Percentiles rank a stretch among this genome's conserved stretches.
Evolutionary conservation across 352 stramenopile species (phyloP).

Genomic region (Pseudoperonospora humuli): DNA sequence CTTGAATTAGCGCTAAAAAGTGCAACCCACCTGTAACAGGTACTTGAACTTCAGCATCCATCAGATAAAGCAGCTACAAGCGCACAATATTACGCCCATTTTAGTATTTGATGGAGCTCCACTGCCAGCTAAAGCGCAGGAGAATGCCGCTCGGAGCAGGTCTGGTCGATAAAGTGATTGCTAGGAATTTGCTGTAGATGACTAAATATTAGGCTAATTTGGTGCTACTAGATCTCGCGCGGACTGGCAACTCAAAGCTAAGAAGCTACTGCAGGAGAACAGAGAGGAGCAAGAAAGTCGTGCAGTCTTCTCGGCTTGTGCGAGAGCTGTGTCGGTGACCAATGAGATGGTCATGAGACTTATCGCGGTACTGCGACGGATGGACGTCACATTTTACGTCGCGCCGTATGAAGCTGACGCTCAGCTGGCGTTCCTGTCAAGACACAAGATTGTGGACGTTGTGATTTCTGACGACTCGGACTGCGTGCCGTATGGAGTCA

Average conservation of each 20-base stretch:
- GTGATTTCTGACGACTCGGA: slow-evolving; percentile 97
- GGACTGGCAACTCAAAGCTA: slow-evolving; percentile 38
- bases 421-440: slow-evolving; percentile 92
- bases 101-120: slow-evolving; percentile 92
- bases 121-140: slow-evolving; percentile 79
- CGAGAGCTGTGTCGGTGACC: slow-evolving; percentile 51
- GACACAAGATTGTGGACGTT: slow-evolving; percentile 82
- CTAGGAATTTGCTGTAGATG: slow-evolving; percentile 2
- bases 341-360: slow-evolving; percentile 73
- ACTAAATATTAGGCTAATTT: not conserved
- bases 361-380: slow-evolving; percentile 44
- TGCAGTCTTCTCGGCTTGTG: slow-evolving; percentile 26
- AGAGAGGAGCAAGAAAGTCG: slow-evolving; percentile 16
- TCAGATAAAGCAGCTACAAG: slow-evolving; percentile 82
- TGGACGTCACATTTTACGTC: slow-evolving; percentile 89
- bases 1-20: slow-evolving; percentile 21
- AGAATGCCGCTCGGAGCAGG: slow-evolving; percentile 45
- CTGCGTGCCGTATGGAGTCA: slow-evolving; percentile 91
- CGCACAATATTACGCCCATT: slow-evolving; percentile 77
- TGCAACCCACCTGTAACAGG: slow-evolving; percentile 16
- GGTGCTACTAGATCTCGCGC: slow-evolving; percentile 21
- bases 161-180: slow-evolving; percentile 4
- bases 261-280: slow-evolving; percentile 18
- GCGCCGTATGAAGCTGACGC: slow-evolving; percentile 96
- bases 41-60: slow-evolving; percentile 86